A percentile compares a stretch with the other conserved stretches of the same genome.
Evolutionary conservation across 2,329 filamentous ascomycete species (phyloP).

Genomic region (Fusarium coicis): DNA sequence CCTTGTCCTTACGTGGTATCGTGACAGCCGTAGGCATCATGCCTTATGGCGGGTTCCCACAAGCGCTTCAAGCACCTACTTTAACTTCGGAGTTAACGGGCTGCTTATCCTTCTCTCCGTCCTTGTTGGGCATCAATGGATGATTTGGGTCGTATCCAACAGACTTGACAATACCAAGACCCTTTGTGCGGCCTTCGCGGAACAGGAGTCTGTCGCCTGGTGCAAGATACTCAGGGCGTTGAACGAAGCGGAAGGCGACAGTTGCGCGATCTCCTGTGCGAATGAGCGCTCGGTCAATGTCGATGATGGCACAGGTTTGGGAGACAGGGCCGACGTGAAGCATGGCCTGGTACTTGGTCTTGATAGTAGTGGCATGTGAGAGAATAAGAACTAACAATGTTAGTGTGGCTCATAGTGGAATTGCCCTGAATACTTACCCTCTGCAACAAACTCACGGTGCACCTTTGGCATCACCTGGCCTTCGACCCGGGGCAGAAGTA

Average conservation of each 20-base stretch:
- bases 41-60: not conserved
- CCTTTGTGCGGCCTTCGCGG: conserved; percentile 94
- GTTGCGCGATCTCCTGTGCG: conserved; percentile 93
- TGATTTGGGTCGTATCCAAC: conserved; percentile 82
- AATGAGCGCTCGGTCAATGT: conserved; percentile 95
- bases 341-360: conserved; percentile 97
- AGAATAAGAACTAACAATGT: conserved; percentile 79
- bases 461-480: conserved; percentile 76
- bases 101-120: conserved; percentile 35
- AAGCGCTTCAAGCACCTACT: conserved; percentile 36
- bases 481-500: conserved; percentile 87
- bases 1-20: conserved; percentile 22
- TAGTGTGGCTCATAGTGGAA: not conserved
- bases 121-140: conserved; percentile 51
- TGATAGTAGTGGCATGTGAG: conserved; percentile 96
- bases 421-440: conserved; percentile 61
- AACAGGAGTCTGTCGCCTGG: conserved; percentile 92
- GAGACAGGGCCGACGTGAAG: conserved; percentile 94
- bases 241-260: conserved; percentile 94
- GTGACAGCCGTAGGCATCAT: conserved; percentile 6
- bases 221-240: conserved; percentile 90
- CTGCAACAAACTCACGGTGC: conserved; percentile 80
- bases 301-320: conserved; percentile 96
- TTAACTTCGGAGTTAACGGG: conserved; percentile 34
- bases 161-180: conserved; percentile 91